A percentile compares a stretch with the other conserved stretches of the same genome.
Conservation (phyloP, 2,329 filamentous ascomycete genomes). For the Fusarium algeriense region DNA sequence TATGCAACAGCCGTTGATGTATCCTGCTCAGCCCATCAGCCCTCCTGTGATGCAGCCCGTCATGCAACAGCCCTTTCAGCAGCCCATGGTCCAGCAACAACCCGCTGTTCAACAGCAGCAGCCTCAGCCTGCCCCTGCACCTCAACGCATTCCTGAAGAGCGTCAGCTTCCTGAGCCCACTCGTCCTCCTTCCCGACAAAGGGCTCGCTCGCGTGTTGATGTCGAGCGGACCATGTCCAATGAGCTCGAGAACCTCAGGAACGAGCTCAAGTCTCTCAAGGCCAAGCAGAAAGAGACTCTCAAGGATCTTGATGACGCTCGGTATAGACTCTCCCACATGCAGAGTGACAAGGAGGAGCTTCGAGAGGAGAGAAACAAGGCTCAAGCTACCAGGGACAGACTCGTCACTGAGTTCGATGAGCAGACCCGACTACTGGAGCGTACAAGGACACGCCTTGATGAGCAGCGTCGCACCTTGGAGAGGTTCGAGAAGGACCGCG, state of each 20-base stretch:
- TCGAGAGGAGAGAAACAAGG: slow-evolving; percentile 43
- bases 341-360: slow-evolving; percentile 47
- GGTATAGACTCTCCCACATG: slow-evolving; percentile 38
- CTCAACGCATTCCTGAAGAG: slow-evolving; percentile 30
- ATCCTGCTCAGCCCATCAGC: slow-evolving; percentile 29
- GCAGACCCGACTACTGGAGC: slow-evolving; percentile 31
- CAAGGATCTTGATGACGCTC: slow-evolving; percentile 44
- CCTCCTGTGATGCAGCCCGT: slow-evolving; percentile 23
- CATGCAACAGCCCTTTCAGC: slow-evolving; percentile 32
- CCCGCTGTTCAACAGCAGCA: slow-evolving; percentile 18
- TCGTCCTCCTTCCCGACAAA: slow-evolving; percentile 28
- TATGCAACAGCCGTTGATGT: slow-evolving; percentile 30
- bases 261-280: slow-evolving; percentile 38
- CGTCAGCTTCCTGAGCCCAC: slow-evolving; percentile 31
- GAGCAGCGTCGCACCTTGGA: slow-evolving; percentile 39
- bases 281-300: slow-evolving; percentile 40
- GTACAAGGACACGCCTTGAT: slow-evolving; percentile 33
- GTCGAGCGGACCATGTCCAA: slow-evolving; percentile 35
- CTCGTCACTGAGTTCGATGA: slow-evolving; percentile 39
- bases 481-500: slow-evolving; percentile 38
- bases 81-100: slow-evolving; percentile 29
- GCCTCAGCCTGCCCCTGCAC: slow-evolving; percentile 19
- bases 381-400: slow-evolving; percentile 38
- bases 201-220: slow-evolving; percentile 41
- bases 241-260: slow-evolving; percentile 43